These are phyloP conservation scores for Inga oerstediana DNA, from an alignment of 306 rosid species.

Conservation along the genomic window DNA sequence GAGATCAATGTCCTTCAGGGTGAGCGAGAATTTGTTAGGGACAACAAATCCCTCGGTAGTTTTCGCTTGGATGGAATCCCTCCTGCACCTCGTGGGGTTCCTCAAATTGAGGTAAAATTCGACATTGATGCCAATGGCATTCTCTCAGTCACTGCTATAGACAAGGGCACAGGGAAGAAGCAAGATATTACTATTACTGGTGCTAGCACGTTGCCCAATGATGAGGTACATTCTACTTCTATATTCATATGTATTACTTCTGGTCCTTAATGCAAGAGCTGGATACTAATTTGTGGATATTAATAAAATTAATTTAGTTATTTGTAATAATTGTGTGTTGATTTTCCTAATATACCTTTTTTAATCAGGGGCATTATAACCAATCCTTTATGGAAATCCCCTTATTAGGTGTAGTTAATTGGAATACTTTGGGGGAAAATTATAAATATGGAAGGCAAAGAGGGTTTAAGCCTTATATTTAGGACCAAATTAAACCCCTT, in stretches of 20 bases:
- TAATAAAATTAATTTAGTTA: too few relatives aligned
- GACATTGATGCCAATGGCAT: conserved; percentile 95
- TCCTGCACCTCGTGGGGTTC: conserved; percentile 96
- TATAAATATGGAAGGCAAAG: too few relatives aligned
- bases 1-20: conserved; percentile 97
- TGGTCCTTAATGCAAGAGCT: too few relatives aligned
- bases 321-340: too few relatives aligned
- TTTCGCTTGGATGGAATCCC: conserved; percentile 96
- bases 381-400: too few relatives aligned
- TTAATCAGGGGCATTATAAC: too few relatives aligned
- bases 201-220: conserved; percentile 90
- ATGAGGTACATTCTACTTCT: conserved; percentile 62
- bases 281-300: too few relatives aligned
- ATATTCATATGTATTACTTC: neutral
- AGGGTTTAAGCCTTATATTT: too few relatives aligned
- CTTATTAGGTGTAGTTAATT: too few relatives aligned
- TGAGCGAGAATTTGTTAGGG: conserved; percentile 92
- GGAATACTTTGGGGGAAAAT: too few relatives aligned
- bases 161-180: conserved; percentile 93
- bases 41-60: conserved; percentile 94
- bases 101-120: conserved; percentile 95
- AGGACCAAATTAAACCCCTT: too few relatives aligned
- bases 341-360: too few relatives aligned
- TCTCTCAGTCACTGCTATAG: conserved; percentile 83
- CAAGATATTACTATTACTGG: conserved; percentile 97